Evolutionary conservation across 2,329 filamentous ascomycete species (phyloP).

Genomic region (Colletotrichum costaricense): DNA sequence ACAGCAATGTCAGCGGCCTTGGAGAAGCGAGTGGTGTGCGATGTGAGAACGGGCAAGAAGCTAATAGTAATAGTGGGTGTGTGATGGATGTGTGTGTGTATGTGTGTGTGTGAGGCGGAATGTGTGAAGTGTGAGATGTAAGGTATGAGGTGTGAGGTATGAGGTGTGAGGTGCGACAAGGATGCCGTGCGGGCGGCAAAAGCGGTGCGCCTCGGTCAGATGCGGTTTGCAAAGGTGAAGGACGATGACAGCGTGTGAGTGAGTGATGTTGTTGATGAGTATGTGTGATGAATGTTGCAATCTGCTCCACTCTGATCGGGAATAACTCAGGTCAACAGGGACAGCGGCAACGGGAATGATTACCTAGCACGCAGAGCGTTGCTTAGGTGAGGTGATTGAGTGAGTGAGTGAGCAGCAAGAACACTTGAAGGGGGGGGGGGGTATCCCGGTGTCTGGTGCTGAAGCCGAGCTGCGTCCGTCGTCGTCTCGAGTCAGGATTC

Average conservation of each 20-base stretch:
- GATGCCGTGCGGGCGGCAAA: conserved; percentile 27
- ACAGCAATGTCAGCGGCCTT: conserved; percentile 10
- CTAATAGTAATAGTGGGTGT: neutral
- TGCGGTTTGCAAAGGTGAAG: conserved; percentile 15
- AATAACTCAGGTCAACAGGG: neutral
- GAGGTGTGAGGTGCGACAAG: conserved; percentile 3
- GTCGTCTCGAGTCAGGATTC: conserved; percentile 22
- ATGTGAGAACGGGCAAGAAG: neutral
- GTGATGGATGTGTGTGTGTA: neutral
- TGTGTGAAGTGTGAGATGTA: neutral
- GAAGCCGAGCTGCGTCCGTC: conserved; percentile 18
- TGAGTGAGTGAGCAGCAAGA: neutral
- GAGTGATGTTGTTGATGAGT: neutral
- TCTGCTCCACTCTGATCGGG: neutral
- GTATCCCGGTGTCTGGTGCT: neutral
- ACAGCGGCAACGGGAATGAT: neutral
- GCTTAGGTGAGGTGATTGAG: neutral
- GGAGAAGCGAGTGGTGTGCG: neutral
- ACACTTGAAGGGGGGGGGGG: neutral
- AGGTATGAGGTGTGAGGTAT: neutral
- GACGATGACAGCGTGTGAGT: neutral
- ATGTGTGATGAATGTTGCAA: neutral
- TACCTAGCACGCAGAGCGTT: too few species aligned
- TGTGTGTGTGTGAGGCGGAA: neutral
- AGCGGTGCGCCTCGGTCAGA: conserved; percentile 26